Conservation (phyloP, 768 basidiomycete species). For the Suillus occidentalis region DNA sequence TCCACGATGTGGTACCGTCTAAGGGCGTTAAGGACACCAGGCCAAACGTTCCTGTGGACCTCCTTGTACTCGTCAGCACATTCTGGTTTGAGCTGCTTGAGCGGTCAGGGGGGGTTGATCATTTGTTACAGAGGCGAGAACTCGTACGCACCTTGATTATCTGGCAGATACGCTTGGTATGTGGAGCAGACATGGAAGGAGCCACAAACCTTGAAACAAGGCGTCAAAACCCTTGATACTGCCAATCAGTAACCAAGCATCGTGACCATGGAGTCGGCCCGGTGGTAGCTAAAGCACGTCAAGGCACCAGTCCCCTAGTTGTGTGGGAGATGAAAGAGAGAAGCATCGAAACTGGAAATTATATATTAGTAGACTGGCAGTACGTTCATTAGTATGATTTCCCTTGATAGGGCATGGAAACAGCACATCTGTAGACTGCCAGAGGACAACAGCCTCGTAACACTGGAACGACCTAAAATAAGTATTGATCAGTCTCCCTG, state of each 20-base stretch:
- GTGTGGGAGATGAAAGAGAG: neutral
- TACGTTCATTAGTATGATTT: neutral
- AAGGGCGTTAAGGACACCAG: slow-evolving; percentile 63
- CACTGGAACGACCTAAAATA: neutral
- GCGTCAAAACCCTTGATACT: neutral
- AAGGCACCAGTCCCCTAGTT: neutral
- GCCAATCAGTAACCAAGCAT: neutral
- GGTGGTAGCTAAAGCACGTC: neutral
- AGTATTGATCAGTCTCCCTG: neutral
- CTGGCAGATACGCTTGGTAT: slow-evolving; percentile 63
- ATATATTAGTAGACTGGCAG: neutral
- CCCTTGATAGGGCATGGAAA: neutral
- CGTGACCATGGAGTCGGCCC: neutral
- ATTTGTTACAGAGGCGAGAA: neutral
- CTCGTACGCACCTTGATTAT: slow-evolving; percentile 55
- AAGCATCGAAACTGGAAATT: neutral
- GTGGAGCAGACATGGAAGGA: neutral
- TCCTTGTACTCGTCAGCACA: slow-evolving; percentile 51
- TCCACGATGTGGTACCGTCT: slow-evolving; percentile 64
- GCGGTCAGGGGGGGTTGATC: neutral
- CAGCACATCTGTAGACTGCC: neutral
- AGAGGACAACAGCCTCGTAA: neutral
- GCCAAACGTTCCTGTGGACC: slow-evolving; percentile 69
- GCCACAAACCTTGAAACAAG: neutral
- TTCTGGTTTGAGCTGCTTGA: slow-evolving; percentile 53